Base-by-base conservation (phyloP, 805 yeast species). In the Kazachstania viticola region DNA sequence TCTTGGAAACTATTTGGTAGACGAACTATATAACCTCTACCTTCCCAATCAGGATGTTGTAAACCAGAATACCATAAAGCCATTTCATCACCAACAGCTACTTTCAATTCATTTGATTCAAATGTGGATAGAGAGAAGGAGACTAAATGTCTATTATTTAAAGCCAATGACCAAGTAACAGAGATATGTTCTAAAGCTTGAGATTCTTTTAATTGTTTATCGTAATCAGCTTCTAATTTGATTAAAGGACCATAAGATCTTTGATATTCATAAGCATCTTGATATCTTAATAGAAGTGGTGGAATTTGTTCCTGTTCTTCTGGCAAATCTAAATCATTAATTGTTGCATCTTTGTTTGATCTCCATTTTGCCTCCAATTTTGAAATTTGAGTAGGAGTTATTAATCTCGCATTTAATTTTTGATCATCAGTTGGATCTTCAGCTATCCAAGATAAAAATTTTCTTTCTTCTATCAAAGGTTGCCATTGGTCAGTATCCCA, bases 401-500 rank as follows among this genome's bases (percentile, higher is more conserved):
- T 66, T n/a, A 64, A 49, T 27, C 70, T 65, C 1, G 85, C 66
- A 28, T 60, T 60, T n/a, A 73, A 46, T 35, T 64, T 53, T 29
- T 76, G 80, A 18, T 72, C 82, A 33, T 77, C 84, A 1, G 64
- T 46, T 0, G 95, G 94, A 3, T 61, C 64, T 2, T 73, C 62
- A 0, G 84, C 87, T 9, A 87, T 71, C 95, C 95, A 87, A 2
- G 83, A 61, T 35, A 87, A 61, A 36, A 87, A 71, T 40, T 72
- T 76, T 24, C 93, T 65, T 41, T 83, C 78, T 41, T 79, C 88
- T 35, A 87, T 81, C 34, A 87, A 60, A 0, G 95, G 70, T 47
- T 79, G 83, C 96, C 96, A 87, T 38, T 80, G 79, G 26, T 65
- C 70, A 0, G 87, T 76, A 46, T 84, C 94, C 96, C 95, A 87